Evolutionary conservation across 177 flowering plant species (phyloP).

Genomic region (Vitis hybrid): DNA sequence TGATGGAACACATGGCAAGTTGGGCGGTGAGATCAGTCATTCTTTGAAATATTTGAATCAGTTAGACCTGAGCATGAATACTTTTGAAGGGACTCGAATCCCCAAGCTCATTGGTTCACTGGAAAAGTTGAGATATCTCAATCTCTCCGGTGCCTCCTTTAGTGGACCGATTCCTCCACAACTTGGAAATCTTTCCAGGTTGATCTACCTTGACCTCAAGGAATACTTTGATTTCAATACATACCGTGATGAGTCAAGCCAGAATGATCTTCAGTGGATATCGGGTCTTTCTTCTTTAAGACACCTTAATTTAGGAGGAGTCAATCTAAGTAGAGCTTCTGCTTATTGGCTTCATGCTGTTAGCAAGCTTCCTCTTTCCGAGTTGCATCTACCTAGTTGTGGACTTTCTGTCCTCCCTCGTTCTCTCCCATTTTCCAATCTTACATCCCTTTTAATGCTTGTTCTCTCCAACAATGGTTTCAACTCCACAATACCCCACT

Average conservation of each 20-base stretch:
- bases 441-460: too few species aligned
- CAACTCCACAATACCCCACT: too few species aligned
- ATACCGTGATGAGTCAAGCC: neutral
- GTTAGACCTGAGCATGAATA: constrained; percentile 25
- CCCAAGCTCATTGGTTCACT: constrained; percentile 19
- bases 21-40: constrained; percentile 9
- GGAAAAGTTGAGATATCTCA: constrained; percentile 14
- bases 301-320: neutral
- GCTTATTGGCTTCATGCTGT: neutral
- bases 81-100: constrained; percentile 9
- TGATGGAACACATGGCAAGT: neutral
- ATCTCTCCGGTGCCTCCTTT: constrained; percentile 15
- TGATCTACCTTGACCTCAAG: constrained; percentile 19
- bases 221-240: neutral
- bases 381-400: constrained; percentile 5
- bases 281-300: too few species aligned
- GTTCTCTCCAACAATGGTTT: too few species aligned
- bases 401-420: neutral
- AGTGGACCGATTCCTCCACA: constrained; percentile 7
- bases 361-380: neutral
- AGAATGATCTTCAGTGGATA: neutral
- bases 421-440: too few species aligned
- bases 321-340: neutral
- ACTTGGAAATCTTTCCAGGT: constrained; percentile 20
- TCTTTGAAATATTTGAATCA: constrained; percentile 13